phyloP scores from a whole-genome alignment of 1,284 basidiomycete species.

The Ganoderma multipileum region DNA sequence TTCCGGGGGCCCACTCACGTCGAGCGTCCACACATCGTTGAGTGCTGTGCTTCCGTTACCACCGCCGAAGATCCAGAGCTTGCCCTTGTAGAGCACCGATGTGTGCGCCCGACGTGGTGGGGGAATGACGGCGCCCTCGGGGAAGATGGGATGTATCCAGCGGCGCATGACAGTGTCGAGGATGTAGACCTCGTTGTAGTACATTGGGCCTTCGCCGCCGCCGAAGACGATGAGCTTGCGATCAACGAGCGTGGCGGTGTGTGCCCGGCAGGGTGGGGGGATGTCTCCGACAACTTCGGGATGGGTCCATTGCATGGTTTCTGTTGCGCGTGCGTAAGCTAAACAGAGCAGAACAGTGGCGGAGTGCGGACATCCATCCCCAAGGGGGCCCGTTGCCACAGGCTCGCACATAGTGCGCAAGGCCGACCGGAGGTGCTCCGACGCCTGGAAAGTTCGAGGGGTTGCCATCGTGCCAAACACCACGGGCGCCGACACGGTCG shows the following conservation, averaged over 20 bases:
- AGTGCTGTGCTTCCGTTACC: slow-evolving; percentile 90
- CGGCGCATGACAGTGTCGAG: slow-evolving; percentile 80
- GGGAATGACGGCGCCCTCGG: slow-evolving; percentile 42
- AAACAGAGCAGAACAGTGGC: background rate
- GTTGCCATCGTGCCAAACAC: background rate
- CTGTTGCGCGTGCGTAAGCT: slow-evolving; percentile 46
- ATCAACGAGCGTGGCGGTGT: slow-evolving; percentile 88
- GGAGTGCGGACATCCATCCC: background rate
- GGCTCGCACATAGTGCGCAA: background rate
- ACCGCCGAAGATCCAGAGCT: slow-evolving; percentile 90
- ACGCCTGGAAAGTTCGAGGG: background rate
- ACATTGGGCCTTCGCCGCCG: slow-evolving; percentile 81
- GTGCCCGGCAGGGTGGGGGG: slow-evolving; percentile 86
- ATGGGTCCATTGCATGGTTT: slow-evolving; percentile 90
- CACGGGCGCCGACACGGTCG: background rate
- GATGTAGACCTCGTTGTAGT: slow-evolving; percentile 82
- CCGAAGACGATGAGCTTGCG: slow-evolving; percentile 84
- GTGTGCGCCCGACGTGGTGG: slow-evolving; percentile 88
- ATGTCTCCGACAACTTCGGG: slow-evolving; percentile 77
- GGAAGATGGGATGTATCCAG: slow-evolving; percentile 64
- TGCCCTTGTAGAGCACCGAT: slow-evolving; percentile 75
- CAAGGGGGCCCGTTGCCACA: background rate
- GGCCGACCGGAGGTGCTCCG: background rate
- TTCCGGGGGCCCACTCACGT: slow-evolving; percentile 57
- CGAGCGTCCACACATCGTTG: slow-evolving; percentile 90